These are phyloP conservation scores for Neofusicoccum laricinum DNA, from an alignment of 2,329 filamentous ascomycete genomes.

Conservation along the genomic window DNA sequence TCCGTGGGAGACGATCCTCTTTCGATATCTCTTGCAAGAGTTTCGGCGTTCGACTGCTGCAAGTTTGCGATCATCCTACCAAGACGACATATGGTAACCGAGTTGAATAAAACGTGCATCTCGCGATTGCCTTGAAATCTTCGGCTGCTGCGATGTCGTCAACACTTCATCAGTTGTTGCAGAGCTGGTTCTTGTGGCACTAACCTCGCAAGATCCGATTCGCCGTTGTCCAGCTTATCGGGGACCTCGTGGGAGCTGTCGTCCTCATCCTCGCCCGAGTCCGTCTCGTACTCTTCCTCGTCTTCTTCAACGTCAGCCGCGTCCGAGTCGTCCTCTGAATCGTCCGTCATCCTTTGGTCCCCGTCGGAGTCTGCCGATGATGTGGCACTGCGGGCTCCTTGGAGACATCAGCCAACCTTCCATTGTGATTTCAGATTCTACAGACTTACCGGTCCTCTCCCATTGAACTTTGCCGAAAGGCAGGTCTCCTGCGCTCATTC, in stretches of 20 bases:
- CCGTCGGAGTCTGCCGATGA: neutral
- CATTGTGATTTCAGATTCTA: neutral
- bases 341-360: neutral
- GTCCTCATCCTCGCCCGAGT: neutral
- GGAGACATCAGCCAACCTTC: neutral
- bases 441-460: neutral
- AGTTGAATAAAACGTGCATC: conserved; percentile 1
- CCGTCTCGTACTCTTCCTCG: neutral
- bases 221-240: neutral
- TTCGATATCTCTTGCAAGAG: neutral
- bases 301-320: neutral
- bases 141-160: neutral
- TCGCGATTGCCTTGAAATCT: neutral
- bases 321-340: neutral
- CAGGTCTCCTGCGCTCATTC: neutral
- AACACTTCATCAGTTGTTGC: neutral
- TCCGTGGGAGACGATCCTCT: neutral
- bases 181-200: neutral
- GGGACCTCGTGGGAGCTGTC: neutral
- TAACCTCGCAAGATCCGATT: neutral
- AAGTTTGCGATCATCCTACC: neutral
- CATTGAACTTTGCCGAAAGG: neutral
- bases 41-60: neutral
- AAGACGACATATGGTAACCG: neutral
- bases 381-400: neutral